A percentile compares a stretch with the other conserved stretches of the same genome.
Conservation (phyloP, 176 grass and related monocot species). For the Chloris gayana region DNA sequence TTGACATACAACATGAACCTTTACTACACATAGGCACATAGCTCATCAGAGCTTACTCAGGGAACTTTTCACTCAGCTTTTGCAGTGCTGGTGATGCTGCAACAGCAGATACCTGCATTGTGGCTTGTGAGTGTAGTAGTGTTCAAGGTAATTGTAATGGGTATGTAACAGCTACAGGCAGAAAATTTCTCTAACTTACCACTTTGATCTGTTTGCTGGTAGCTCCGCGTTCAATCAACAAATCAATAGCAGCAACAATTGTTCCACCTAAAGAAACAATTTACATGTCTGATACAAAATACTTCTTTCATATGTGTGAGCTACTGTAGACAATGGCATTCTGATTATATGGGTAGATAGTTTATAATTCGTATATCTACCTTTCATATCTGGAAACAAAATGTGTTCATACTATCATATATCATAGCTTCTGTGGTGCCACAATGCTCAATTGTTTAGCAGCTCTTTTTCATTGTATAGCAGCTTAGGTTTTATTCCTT, state of each 20-base stretch:
- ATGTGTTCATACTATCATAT: background rate
- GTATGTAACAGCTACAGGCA: background rate
- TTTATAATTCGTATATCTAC: conserved; percentile 14
- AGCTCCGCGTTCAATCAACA: conserved; percentile 84
- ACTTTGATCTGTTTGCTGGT: conserved; percentile 91
- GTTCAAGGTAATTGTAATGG: background rate
- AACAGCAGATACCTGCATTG: conserved; percentile 83
- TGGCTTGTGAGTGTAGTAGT: background rate
- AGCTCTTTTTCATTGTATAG: conserved; percentile 11
- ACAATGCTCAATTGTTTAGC: conserved; percentile 9
- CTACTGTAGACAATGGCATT: conserved; percentile 13
- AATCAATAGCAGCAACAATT: conserved; percentile 85
- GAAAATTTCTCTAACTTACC: conserved; percentile 49
- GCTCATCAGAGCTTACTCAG: conserved; percentile 60
- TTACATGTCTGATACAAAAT: conserved; percentile 4
- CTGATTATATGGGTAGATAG: conserved; percentile 2
- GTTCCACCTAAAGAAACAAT: conserved; percentile 81
- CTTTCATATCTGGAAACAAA: background rate
- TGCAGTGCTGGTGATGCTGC: conserved; percentile 88
- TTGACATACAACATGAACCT: conserved; percentile 20
- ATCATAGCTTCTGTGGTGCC: conserved; percentile 9
- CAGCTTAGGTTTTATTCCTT: background rate
- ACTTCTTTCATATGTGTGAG: background rate
- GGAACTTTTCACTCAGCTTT: conserved; percentile 85
- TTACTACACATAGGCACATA: conserved; percentile 1